phyloP scores from a whole-genome alignment of 768 basidiomycete species.

The Podaxis mareebaensis region DNA sequence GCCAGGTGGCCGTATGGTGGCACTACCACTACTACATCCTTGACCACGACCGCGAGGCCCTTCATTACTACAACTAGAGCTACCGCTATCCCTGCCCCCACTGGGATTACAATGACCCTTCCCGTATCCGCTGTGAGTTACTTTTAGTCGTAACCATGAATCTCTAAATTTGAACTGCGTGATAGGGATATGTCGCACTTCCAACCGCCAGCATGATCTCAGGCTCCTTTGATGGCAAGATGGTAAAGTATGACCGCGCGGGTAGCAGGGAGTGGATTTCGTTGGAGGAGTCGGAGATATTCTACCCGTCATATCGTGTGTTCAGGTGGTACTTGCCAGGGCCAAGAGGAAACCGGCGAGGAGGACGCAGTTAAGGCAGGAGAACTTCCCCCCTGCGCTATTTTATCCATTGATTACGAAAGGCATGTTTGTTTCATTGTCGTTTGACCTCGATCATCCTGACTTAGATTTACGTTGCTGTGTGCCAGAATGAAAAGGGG shows the following conservation, averaged over 20 bases:
- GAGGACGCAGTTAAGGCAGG: conserved; percentile 19
- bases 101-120: conserved; percentile 25
- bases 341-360: conserved; percentile 28
- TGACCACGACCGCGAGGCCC: background rate
- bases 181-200: conserved; percentile 28
- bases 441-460: too few species aligned
- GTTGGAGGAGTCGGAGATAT: background rate
- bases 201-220: conserved; percentile 30
- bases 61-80: conserved; percentile 19
- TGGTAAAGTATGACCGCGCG: conserved; percentile 29
- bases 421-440: too few species aligned
- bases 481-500: too few species aligned
- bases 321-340: conserved; percentile 28
- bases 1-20: too few species aligned
- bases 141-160: background rate
- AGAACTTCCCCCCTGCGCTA: too few species aligned
- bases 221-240: conserved; percentile 28
- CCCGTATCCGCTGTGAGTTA: conserved; percentile 28
- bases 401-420: too few species aligned
- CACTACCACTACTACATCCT: too few species aligned
- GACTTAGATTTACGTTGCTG: too few species aligned
- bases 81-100: conserved; percentile 19
- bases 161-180: background rate
- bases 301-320: background rate
- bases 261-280: conserved; percentile 26